Evolutionary conservation across 2,329 filamentous ascomycete genomes (phyloP).

Genomic region (Chaetomium sp.): DNA sequence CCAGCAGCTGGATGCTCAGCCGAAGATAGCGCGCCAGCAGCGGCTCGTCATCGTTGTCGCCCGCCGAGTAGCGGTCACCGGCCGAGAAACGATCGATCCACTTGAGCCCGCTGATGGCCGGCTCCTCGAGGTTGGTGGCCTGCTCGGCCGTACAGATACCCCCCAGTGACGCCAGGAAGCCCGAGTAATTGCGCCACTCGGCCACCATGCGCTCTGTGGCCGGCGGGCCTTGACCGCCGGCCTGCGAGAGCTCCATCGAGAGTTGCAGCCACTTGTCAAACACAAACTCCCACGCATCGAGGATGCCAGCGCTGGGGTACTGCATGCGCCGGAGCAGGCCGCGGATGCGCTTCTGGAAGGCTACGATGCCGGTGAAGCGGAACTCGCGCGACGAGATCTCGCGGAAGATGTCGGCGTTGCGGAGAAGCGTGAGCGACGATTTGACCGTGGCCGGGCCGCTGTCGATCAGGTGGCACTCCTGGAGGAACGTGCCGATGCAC

Average conservation of each 20-base stretch:
- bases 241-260: conserved; percentile 56
- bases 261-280: conserved; percentile 60
- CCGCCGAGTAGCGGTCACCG: conserved; percentile 29
- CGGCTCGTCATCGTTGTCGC: conserved; percentile 48
- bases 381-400: conserved; percentile 59
- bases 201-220: conserved; percentile 51
- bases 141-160: conserved; percentile 59
- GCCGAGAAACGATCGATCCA: conserved; percentile 59
- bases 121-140: conserved; percentile 50
- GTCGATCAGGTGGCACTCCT: conserved; percentile 53
- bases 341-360: conserved; percentile 61
- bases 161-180: conserved; percentile 60
- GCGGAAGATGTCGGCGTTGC: conserved; percentile 54
- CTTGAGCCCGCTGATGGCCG: conserved; percentile 47
- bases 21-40: conserved; percentile 54
- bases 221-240: conserved; percentile 35
- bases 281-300: conserved; percentile 60
- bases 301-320: conserved; percentile 58
- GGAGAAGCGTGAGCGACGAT: conserved; percentile 45
- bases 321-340: conserved; percentile 54
- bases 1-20: conserved; percentile 58
- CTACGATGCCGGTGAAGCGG: conserved; percentile 61
- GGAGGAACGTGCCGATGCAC: conserved; percentile 55
- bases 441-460: conserved; percentile 45
- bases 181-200: conserved; percentile 64